Conservation (phyloP, 1,284 basidiomycete genomes). For the Cryptococcus jaspeensis region DNA sequence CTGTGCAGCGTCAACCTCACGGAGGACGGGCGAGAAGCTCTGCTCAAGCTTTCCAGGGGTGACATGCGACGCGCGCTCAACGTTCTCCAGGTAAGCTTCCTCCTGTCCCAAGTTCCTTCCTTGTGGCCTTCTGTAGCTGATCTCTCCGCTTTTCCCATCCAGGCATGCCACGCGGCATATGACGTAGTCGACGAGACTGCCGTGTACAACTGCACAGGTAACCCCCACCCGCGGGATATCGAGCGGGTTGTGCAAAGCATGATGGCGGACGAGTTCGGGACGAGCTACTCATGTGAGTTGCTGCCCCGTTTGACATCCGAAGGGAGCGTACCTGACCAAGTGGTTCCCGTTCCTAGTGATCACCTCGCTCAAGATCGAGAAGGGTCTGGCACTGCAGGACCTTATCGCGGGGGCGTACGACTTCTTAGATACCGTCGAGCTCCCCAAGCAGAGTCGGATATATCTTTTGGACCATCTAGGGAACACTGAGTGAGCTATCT, state of each 20-base stretch:
- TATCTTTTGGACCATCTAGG: conserved; percentile 90
- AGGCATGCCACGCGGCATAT: conserved; percentile 95
- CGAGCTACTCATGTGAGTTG: conserved; percentile 77
- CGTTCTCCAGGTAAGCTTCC: conserved; percentile 67
- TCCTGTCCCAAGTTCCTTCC: too few species aligned
- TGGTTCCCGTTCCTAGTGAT: conserved; percentile 63
- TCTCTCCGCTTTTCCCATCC: neutral
- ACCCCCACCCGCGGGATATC: conserved; percentile 91
- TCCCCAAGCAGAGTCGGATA: conserved; percentile 79
- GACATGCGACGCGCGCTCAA: conserved; percentile 98
- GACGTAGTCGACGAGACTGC: conserved; percentile 83
- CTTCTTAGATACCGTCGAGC: conserved; percentile 78
- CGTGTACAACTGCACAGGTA: conserved; percentile 95
- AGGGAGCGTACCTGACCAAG: neutral
- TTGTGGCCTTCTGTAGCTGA: too few species aligned
- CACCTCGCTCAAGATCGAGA: conserved; percentile 78
- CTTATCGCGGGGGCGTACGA: conserved; percentile 92
- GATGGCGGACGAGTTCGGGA: conserved; percentile 95
- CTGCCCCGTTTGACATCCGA: neutral
- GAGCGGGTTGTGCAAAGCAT: conserved; percentile 91
- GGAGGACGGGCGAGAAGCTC: conserved; percentile 78
- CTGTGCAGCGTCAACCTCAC: conserved; percentile 79
- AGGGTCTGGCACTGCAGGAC: conserved; percentile 93
- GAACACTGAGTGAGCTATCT: conserved; percentile 76
- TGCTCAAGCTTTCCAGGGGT: conserved; percentile 88